Evolutionary conservation across 2,329 filamentous ascomycete genomes (phyloP), one percentile per base, ranked within the genome.

Genomic region (Beauveria scarabaeidicola): DNA sequence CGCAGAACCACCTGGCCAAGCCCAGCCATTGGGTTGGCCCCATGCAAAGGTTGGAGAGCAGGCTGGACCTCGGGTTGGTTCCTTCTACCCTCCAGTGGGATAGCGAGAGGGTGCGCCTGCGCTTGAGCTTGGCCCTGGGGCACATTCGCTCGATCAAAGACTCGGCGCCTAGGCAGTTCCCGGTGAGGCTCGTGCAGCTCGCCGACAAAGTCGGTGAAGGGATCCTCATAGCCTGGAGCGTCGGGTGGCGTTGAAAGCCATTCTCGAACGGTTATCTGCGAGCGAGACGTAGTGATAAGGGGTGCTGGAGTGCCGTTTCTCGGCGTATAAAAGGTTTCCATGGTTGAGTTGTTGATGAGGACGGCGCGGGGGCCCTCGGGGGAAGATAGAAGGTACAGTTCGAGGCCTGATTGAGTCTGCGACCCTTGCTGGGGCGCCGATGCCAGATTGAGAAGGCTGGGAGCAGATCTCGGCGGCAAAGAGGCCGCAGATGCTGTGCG

Each of bases 351-450:
- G 64, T 81, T 83, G 44, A 87, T 71, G 7, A 87, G 68, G 1
- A 87, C 69, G 6, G 78, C 84, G 21, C 79, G 78, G 1, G 84
- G 84, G 0, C 84, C 84, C 46, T 76, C 75, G 0, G 84, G 83
- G 0, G 84, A 86, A 17, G 78, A 81, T 7, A 87, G 68, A 25
- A 87, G 79, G 64, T 86, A 87, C 2, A 86, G 81, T 61, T 83
- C 79, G 0, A 78, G 74, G 2, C 68, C 69, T 25, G 72, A 72
- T 36, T 68, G 67, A 19, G 69, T 52, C 15, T 67, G 59, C 25
- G 61, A 48, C 17, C 63, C 64, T 41, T 51, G 61, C 48, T 55
- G 63, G 59, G 52, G 56, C 38, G 63, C 61, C 11, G 67, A 61
- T 38, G 67, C 57, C n/a, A 66, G 52, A 50, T 63, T 69, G 61